Evolutionary conservation across 2,329 filamentous ascomycete genomes (phyloP).

Genomic region (Thielaviopsis ethacetica): DNA sequence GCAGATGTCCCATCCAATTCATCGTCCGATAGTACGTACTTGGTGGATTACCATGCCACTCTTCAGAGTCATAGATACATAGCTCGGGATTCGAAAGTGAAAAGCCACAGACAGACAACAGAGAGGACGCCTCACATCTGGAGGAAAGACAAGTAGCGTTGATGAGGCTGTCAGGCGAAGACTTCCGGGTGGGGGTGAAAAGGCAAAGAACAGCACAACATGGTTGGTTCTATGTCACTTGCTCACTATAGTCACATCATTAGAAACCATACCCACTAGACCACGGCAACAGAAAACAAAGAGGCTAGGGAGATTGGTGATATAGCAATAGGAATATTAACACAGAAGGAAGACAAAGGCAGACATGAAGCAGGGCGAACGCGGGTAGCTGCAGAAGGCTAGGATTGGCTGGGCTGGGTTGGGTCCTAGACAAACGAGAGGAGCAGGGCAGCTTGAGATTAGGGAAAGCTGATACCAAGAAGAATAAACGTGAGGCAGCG

Average conservation of each 20-base stretch:
- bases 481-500: neutral
- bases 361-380: neutral
- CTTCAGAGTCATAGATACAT: no score
- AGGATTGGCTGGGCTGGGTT: neutral
- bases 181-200: neutral
- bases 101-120: neutral
- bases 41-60: no score
- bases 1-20: neutral
- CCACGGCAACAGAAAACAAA: neutral
- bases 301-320: neutral
- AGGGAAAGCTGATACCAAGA: no score
- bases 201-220: neutral
- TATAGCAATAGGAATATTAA: neutral
- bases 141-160: neutral
- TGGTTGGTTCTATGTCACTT: neutral
- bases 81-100: neutral
- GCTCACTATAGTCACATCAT: neutral
- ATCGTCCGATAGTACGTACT: neutral
- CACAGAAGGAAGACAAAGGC: neutral
- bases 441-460: neutral
- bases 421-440: neutral
- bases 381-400: neutral
- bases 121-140: neutral
- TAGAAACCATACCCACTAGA: neutral
- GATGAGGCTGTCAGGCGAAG: neutral